Evolutionary conservation across 2,329 filamentous ascomycete genomes (phyloP).

Genomic region (Claviceps sp.): DNA sequence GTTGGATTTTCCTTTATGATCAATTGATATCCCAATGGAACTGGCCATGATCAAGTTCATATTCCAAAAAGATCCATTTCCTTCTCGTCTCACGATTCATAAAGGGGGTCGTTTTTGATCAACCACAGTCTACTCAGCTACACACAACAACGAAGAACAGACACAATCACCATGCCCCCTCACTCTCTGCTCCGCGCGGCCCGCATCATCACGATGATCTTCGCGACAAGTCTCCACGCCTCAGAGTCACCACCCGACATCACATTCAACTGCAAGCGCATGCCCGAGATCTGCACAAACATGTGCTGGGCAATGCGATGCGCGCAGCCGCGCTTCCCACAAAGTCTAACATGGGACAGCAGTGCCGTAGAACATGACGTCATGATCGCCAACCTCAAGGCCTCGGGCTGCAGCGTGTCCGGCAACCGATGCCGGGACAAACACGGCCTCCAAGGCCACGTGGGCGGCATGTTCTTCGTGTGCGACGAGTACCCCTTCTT

Average conservation of each 20-base stretch:
- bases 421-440: not conserved
- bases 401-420: not conserved
- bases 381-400: not conserved
- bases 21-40: too few species aligned
- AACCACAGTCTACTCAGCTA: too few species aligned
- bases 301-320: slow-evolving; percentile 14
- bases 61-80: too few species aligned
- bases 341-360: slow-evolving; percentile 7
- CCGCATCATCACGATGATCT: too few species aligned
- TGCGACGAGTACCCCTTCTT: slow-evolving; percentile 3
- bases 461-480: not conserved
- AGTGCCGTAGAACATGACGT: not conserved
- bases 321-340: slow-evolving; percentile 8
- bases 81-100: too few species aligned
- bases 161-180: too few species aligned
- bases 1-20: too few species aligned
- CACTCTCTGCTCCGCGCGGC: too few species aligned
- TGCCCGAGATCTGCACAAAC: slow-evolving; percentile 12
- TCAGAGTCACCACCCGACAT: slow-evolving; percentile 8
- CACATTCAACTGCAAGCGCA: slow-evolving; percentile 10
- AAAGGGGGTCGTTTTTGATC: too few species aligned
- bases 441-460: not conserved
- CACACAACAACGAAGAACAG: too few species aligned
- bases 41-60: too few species aligned
- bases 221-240: too few species aligned